These are phyloP conservation scores for Meyerozyma carpophila DNA, from an alignment of 1,139 yeast species.

Conservation along the genomic window DNA sequence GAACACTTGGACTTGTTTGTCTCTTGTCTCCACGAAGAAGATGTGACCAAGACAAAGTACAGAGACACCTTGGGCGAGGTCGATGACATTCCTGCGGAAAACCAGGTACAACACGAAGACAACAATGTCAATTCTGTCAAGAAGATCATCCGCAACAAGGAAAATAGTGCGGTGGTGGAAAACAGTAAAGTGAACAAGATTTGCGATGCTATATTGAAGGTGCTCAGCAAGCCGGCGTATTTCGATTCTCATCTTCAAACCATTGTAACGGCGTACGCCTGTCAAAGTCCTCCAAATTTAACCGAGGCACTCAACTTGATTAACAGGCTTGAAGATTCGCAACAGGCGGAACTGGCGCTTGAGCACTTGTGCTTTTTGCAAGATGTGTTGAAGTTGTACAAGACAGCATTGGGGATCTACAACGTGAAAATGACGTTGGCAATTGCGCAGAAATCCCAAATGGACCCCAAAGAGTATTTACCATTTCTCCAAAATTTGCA, in stretches of 20 bases:
- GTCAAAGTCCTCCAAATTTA: slow-evolving; percentile 83
- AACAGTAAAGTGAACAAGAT: slow-evolving; percentile 65
- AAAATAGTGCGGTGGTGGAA: slow-evolving; percentile 26
- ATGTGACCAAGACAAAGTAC: slow-evolving; percentile 79
- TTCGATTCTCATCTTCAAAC: slow-evolving; percentile 65
- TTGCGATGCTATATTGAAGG: slow-evolving; percentile 63
- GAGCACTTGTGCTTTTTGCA: slow-evolving; percentile 86
- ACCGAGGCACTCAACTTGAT: slow-evolving; percentile 67
- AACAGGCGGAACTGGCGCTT: slow-evolving; percentile 55
- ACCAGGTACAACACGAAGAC: slow-evolving; percentile 4
- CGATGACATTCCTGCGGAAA: slow-evolving; percentile 3
- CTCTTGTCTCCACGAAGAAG: slow-evolving; percentile 81
- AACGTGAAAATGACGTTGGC: slow-evolving; percentile 74
- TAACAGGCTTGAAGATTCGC: slow-evolving; percentile 28
- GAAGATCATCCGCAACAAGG: slow-evolving; percentile 27
- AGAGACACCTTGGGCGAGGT: slow-evolving; percentile 54
- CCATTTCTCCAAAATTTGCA: slow-evolving; percentile 85
- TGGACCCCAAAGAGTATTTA: slow-evolving; percentile 94
- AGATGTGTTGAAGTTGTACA: slow-evolving; percentile 79
- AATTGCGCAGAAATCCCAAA: slow-evolving; percentile 94
- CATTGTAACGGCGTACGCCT: slow-evolving; percentile 85
- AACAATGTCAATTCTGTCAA: slow-evolving; percentile 7
- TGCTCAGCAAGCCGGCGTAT: slow-evolving; percentile 49
- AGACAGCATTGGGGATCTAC: slow-evolving; percentile 76
- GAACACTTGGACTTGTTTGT: slow-evolving; percentile 84